Evolutionary conservation across 495 filamentous ascomycete species (phyloP).

Genomic region (Aspergillus funiculosus): DNA sequence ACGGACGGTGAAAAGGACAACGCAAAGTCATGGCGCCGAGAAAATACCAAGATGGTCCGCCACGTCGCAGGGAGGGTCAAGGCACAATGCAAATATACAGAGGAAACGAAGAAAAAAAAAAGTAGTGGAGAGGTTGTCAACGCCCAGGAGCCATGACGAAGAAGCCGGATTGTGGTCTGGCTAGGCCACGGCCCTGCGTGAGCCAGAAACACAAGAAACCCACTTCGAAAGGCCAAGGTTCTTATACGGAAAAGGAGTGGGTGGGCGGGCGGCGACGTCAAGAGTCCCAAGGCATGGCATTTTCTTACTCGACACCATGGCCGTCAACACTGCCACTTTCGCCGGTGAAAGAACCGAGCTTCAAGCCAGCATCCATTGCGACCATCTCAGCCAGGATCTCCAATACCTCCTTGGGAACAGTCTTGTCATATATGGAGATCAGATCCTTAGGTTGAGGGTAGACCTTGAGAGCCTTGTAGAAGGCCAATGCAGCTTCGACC

Average conservation of each 20-base stretch:
- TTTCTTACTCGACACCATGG: slow-evolving; percentile 38
- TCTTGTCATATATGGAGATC: slow-evolving; percentile 96
- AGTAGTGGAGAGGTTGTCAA: slow-evolving; percentile 25
- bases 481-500: slow-evolving; percentile 82
- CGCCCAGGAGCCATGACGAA: slow-evolving; percentile 9
- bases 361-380: slow-evolving; percentile 71
- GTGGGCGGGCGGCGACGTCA: slow-evolving; percentile 2
- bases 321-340: slow-evolving; percentile 31
- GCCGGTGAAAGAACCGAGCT: slow-evolving; percentile 50
- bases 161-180: no score
- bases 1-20: slow-evolving; percentile 6
- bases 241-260: slow-evolving; percentile 12
- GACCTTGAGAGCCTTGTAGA: slow-evolving; percentile 97
- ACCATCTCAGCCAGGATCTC: slow-evolving; percentile 98
- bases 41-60: slow-evolving; percentile 31
- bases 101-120: slow-evolving; percentile 14
- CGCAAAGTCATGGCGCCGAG: slow-evolving; percentile 35
- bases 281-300: slow-evolving; percentile 7
- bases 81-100: slow-evolving; percentile 30
- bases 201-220: slow-evolving; percentile 17
- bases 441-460: slow-evolving; percentile 91
- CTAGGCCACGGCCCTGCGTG: slow-evolving; percentile 24
- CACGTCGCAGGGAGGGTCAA: slow-evolving; percentile 19
- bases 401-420: slow-evolving; percentile 88
- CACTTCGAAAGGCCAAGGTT: slow-evolving; percentile 14